phyloP scores from a whole-genome alignment of 2,329 filamentous ascomycete genomes.

The Fusarium verrucosum region DNA sequence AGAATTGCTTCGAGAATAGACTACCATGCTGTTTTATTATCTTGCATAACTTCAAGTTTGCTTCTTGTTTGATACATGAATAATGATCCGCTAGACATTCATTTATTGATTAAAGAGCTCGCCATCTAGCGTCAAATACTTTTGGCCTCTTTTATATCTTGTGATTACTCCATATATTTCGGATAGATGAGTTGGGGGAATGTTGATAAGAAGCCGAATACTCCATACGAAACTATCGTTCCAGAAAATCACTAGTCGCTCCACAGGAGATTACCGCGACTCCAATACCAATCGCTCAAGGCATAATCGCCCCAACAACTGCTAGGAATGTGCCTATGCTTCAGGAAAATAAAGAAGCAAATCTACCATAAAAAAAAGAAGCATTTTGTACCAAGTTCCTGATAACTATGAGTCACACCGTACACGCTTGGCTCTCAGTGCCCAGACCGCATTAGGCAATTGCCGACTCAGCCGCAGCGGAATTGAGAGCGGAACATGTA shows the following conservation, averaged over 20 bases:
- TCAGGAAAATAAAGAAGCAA: not conserved
- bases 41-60: too few relatives aligned
- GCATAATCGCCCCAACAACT: not conserved
- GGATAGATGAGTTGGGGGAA: not conserved
- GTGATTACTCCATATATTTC: too few relatives aligned
- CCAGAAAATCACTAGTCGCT: too few relatives aligned
- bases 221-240: not conserved
- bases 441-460: constrained; percentile 15
- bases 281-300: not conserved
- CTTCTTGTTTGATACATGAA: too few relatives aligned
- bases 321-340: not conserved
- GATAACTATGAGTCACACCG: constrained; percentile 2
- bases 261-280: not conserved
- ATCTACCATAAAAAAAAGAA: not conserved
- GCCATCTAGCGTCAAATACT: too few relatives aligned
- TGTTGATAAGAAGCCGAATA: not conserved
- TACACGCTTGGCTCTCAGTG: not conserved
- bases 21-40: too few relatives aligned
- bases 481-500: not conserved
- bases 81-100: too few relatives aligned
- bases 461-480: constrained; percentile 24
- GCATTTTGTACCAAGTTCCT: not conserved
- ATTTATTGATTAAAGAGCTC: too few relatives aligned
- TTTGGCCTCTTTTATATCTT: accelerated
- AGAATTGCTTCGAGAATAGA: not conserved